Evolutionary conservation across 805 yeast species (phyloP), one percentile per base, ranked within the genome.

Genomic region (Tetrapisispora namnaoensis): DNA sequence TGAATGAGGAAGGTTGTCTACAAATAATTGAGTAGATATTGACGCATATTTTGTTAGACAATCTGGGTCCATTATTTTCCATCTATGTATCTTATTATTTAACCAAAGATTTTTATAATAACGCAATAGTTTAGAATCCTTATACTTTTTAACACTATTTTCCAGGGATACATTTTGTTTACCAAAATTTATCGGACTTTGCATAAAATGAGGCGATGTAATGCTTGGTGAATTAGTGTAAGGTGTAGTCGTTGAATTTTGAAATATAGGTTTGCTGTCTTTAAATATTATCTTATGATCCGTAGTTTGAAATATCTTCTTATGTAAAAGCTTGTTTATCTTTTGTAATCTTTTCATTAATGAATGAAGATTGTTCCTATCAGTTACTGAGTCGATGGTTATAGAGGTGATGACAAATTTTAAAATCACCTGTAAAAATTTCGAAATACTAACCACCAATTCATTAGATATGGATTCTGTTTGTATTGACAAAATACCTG

Each of bases 31-130:
- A 17, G 64, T 56, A 9, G 65, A 65, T 32, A 71, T 70, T 0
- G 65, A 51, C 0, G 57, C 32, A 51, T 62, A 64, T 24, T 56
- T 61, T 11, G 60, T 44, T 13, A 70, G 46, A 46, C 70, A 70
- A 21, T 61, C 62, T 2, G 59, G 36, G 27, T 57, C 55, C 28
- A 59, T 58, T 0, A 66, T 54, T 16, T 57, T 57, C 73, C 73
- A 71, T n/a, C 63, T 61, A 34, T 58, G 51, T 1, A 71, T 59
- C 16, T 66, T 63, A 35, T 61, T 60, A 48, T 69, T 69, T 21
- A 71, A 55, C 75, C 75, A 71, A 4, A 71, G 56, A 37, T 65
- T 65, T 46, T 65, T 65, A 44, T 62, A 65, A 47, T 61, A 65
- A 14, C 68, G 59, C 37, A 59, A 47, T 36, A 65, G 51, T 45